Conservation (phyloP, 2,329 filamentous ascomycete genomes). For the Epichloe scottii region DNA sequence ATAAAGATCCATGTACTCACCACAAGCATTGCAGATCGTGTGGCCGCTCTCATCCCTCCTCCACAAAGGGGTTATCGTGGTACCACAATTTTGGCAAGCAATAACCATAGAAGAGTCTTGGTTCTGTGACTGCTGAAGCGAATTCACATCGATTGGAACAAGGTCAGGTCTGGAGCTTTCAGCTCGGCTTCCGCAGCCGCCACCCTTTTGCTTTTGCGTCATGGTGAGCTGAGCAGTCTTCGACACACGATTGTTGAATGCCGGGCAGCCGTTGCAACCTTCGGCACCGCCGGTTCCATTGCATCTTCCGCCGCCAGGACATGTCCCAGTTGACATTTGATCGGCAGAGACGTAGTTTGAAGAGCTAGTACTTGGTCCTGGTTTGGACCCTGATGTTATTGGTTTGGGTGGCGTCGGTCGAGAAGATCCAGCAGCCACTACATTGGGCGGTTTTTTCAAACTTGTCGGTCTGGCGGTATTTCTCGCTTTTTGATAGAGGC, state of each 20-base stretch:
- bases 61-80: conserved; percentile 94
- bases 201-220: conserved; percentile 30
- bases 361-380: conserved; percentile 28
- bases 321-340: conserved; percentile 69
- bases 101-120: conserved; percentile 44
- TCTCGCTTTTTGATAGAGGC: conserved; percentile 84
- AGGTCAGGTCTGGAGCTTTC: conserved; percentile 16
- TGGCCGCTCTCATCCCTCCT: conserved; percentile 86
- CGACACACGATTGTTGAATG: conserved; percentile 91
- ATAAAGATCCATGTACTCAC: conserved; percentile 37
- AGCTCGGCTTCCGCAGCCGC: conserved; percentile 19
- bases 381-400: conserved; percentile 25
- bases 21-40: conserved; percentile 97
- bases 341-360: conserved; percentile 70
- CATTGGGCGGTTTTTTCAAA: conserved; percentile 61
- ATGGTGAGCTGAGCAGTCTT: conserved; percentile 67
- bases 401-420: conserved; percentile 29
- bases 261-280: conserved; percentile 89
- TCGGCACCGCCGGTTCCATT: conserved; percentile 94
- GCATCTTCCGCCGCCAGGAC: conserved; percentile 85
- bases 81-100: conserved; percentile 93
- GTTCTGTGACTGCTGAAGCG: conserved; percentile 19
- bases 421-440: conserved; percentile 29
- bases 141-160: conserved; percentile 22
- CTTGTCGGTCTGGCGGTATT: conserved; percentile 86